phyloP scores from a whole-genome alignment of 1,284 basidiomycete species.

The Chiua sp. region DNA sequence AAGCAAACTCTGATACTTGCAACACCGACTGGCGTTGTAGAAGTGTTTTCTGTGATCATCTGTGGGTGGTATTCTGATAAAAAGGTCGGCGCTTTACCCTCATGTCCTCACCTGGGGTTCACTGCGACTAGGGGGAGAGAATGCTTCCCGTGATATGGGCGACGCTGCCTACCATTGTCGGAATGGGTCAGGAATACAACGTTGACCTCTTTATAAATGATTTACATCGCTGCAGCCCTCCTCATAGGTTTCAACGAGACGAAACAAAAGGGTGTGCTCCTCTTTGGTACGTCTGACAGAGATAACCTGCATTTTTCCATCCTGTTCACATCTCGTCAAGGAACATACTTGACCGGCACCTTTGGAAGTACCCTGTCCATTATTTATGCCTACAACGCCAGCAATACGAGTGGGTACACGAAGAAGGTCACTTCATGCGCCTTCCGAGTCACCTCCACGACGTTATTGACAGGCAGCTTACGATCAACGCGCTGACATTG shows the following conservation, averaged over 20 bases:
- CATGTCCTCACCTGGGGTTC: constrained; percentile 42
- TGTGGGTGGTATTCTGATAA: constrained; percentile 69
- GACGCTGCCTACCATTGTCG: no score
- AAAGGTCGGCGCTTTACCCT: constrained; percentile 39
- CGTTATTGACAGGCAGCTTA: constrained; percentile 26
- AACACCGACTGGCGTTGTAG: constrained; percentile 63
- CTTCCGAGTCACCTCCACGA: not conserved
- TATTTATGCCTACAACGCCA: constrained; percentile 69
- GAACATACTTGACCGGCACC: constrained; percentile 59
- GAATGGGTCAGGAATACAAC: no score
- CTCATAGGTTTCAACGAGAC: constrained; percentile 61
- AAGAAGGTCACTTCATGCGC: constrained; percentile 53
- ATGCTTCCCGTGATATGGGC: constrained; percentile 66
- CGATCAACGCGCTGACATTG: constrained; percentile 66
- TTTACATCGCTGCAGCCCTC: constrained; percentile 42
- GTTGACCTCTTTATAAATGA: not conserved
- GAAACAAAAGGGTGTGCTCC: constrained; percentile 54
- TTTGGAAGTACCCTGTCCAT: constrained; percentile 63
- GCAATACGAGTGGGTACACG: constrained; percentile 67
- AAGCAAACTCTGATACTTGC: no score
- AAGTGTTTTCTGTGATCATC: constrained; percentile 50
- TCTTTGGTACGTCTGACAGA: constrained; percentile 57
- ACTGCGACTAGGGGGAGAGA: constrained; percentile 37
- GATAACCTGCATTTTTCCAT: not conserved
- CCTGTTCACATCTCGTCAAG: constrained; percentile 30